Percentiles rank a stretch among this genome's conserved stretches.
These are phyloP conservation scores for Verticillium albo-atrum DNA, from an alignment of 2,329 filamentous ascomycete species.

Conservation along the genomic window DNA sequence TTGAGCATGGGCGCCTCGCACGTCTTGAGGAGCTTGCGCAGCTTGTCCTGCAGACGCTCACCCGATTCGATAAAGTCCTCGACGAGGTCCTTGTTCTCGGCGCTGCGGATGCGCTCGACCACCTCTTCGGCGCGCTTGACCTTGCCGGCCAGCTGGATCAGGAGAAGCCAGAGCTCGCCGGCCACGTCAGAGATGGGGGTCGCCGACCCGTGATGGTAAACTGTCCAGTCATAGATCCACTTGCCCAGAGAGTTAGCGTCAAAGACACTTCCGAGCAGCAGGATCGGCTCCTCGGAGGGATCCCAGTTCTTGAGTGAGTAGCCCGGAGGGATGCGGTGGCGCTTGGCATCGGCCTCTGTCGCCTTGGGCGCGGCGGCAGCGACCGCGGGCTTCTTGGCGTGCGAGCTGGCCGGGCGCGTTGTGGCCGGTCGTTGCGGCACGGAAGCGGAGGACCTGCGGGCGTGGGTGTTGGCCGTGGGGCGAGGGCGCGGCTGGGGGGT, in stretches of 20 bases:
- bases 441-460: conserved; percentile 43
- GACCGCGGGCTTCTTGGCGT: conserved; percentile 31
- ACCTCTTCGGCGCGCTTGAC: conserved; percentile 85
- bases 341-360: conserved; percentile 55
- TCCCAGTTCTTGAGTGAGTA: conserved; percentile 99
- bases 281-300: conserved; percentile 86
- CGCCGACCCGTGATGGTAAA: conserved; percentile 77
- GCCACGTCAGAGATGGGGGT: conserved; percentile 87
- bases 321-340: conserved; percentile 75
- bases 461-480: conserved; percentile 35
- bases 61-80: conserved; percentile 89
- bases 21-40: conserved; percentile 80
- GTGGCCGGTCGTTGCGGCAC: conserved; percentile 49
- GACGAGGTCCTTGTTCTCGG: conserved; percentile 73
- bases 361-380: conserved; percentile 38
- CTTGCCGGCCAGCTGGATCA: conserved; percentile 92
- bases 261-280: conserved; percentile 91
- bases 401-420: conserved; percentile 39
- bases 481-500: conserved; percentile 37
- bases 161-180: conserved; percentile 88
- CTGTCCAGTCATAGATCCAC: conserved; percentile 99
- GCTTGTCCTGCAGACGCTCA: conserved; percentile 78
- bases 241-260: conserved; percentile 96
- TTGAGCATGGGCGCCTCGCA: conserved; percentile 96
- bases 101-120: conserved; percentile 64